Conservation (phyloP, 2,329 filamentous ascomycete genomes). For the Fusarium oligoseptatum region DNA sequence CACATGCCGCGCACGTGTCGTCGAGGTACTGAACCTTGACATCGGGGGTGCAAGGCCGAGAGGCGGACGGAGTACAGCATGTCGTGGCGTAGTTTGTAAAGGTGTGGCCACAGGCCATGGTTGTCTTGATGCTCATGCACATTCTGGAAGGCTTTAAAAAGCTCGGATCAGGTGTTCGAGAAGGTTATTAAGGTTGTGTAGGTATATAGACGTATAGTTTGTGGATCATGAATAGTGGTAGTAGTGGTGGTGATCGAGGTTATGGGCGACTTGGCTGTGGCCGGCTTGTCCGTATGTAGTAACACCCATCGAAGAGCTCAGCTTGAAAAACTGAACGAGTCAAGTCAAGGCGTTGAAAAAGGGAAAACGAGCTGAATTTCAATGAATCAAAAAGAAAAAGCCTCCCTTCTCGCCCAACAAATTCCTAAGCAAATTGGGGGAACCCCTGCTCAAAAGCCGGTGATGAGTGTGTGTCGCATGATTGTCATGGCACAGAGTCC, state of each 20-base stretch:
- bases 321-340: background rate
- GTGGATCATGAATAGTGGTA: background rate
- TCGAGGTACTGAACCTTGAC: conserved; percentile 43
- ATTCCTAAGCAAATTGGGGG: conserved; percentile 15
- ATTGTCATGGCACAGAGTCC: conserved; percentile 34
- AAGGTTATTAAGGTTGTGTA: background rate
- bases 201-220: background rate
- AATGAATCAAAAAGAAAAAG: conserved; percentile 8
- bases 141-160: conserved; percentile 19
- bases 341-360: background rate
- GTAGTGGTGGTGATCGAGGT: background rate
- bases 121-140: conserved; percentile 44
- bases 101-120: conserved; percentile 46
- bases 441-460: conserved; percentile 26
- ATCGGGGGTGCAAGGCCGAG: conserved; percentile 25
- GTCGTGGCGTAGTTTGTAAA: conserved; percentile 32
- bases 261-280: background rate
- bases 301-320: conserved; percentile 15
- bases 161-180: background rate
- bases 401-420: conserved; percentile 17
- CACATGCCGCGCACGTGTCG: conserved; percentile 56
- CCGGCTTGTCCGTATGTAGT: conserved; percentile 3
- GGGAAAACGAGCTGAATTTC: conserved; percentile 8
- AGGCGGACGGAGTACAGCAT: conserved; percentile 13
- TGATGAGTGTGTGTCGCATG: conserved; percentile 38